phyloP scores from a whole-genome alignment of 108 stramenopile species.

The Skeletonema tropicum region DNA sequence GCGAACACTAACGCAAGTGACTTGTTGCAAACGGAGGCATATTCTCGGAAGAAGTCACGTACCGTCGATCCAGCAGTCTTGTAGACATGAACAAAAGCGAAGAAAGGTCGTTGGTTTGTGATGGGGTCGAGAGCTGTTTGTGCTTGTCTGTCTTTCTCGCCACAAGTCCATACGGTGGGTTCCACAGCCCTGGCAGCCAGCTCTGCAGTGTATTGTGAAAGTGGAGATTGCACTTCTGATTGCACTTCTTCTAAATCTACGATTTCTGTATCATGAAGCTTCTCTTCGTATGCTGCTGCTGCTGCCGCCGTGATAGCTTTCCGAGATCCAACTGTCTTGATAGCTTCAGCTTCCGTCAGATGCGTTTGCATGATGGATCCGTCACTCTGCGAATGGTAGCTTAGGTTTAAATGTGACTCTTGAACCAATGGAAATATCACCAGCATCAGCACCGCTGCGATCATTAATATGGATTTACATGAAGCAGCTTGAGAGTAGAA shows the following conservation, averaged over 20 bases:
- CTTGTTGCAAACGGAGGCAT: constrained; percentile 44
- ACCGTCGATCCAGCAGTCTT: constrained; percentile 67
- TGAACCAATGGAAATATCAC: neutral
- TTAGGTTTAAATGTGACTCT: neutral
- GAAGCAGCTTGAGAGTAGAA: neutral
- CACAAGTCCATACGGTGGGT: constrained; percentile 31
- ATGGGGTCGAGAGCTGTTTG: constrained; percentile 13
- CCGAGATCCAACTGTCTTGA: too few relatives aligned
- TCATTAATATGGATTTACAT: neutral
- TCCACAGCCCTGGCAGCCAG: neutral
- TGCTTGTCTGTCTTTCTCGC: constrained; percentile 2
- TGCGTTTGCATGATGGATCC: neutral
- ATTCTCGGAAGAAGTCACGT: constrained; percentile 46
- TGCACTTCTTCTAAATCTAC: too few relatives aligned
- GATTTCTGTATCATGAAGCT: too few relatives aligned
- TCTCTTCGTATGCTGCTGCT: neutral
- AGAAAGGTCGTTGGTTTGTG: constrained; percentile 33
- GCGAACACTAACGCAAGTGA: constrained; percentile 22
- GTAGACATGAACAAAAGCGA: constrained; percentile 64
- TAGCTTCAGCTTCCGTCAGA: neutral
- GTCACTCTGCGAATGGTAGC: neutral
- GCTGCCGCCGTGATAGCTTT: neutral
- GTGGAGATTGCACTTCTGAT: too few relatives aligned
- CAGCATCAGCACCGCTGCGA: neutral
- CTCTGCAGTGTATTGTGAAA: neutral